phyloP scores from a whole-genome alignment of 495 filamentous ascomycete genomes.

The Penicillium mononematosum region DNA sequence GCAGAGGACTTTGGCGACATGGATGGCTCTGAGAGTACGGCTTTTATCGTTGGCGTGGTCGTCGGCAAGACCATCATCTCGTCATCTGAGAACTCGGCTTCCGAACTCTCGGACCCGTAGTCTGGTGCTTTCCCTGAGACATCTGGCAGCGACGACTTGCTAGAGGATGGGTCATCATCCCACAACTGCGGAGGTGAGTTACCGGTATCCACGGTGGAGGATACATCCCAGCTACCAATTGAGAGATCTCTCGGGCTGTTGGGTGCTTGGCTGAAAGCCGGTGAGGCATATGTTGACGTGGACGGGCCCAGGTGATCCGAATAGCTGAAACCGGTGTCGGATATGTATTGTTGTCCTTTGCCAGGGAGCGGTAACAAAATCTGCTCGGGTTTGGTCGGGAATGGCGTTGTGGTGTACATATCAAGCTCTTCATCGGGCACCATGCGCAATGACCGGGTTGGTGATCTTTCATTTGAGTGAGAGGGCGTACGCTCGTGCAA shows the following conservation, averaged over 20 bases:
- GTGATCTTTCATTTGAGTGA: conserved; percentile 48
- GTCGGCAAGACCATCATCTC: conserved; percentile 38
- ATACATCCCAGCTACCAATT: conserved; percentile 40
- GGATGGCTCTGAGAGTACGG: conserved; percentile 35
- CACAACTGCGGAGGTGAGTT: conserved; percentile 45
- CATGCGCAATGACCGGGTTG: conserved; percentile 38
- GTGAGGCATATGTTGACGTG: conserved; percentile 30
- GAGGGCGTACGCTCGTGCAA: conserved; percentile 55
- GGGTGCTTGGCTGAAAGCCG: conserved; percentile 29
- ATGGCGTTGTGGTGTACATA: conserved; percentile 47
- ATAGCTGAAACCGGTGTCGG: conserved; percentile 36
- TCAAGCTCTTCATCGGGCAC: conserved; percentile 39
- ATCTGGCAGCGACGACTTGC: conserved; percentile 44
- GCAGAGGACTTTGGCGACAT: conserved; percentile 22
- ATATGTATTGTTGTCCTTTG: conserved; percentile 41
- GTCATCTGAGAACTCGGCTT: conserved; percentile 40
- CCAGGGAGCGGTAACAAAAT: conserved; percentile 48
- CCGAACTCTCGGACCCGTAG: conserved; percentile 24
- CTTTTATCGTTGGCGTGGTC: conserved; percentile 44
- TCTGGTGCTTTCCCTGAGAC: conserved; percentile 28
- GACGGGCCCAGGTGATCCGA: conserved; percentile 18
- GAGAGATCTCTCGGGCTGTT: conserved; percentile 37
- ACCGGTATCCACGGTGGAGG: conserved; percentile 42
- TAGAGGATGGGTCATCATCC: conserved; percentile 46
- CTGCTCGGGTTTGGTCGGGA: conserved; percentile 54